Base-by-base conservation (phyloP, 192 early-diverging fungal genomes). In the Coemansia javaensis region DNA sequence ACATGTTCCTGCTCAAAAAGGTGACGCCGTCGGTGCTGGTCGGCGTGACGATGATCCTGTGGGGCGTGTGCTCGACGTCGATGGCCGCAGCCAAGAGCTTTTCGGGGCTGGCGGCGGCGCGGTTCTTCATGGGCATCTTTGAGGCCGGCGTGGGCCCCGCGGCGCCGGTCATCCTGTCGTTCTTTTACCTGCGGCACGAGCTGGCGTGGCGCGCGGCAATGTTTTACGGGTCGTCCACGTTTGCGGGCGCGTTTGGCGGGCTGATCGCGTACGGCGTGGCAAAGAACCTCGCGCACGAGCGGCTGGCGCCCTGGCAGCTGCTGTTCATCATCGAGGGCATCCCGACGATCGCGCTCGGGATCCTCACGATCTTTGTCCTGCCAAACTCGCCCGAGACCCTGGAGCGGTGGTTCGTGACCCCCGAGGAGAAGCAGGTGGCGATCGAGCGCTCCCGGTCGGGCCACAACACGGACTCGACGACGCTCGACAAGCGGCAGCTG, bases 61-160 rank as follows among this genome's bases (percentile, higher is more conserved):
- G 83, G 85, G 90, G 90, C 9, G 64, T 81, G 40, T 69, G 80
- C 49, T 82, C 85, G 32, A 67, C 82, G 5, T 69, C 56, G 2
- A 76, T 85, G 60, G 87, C 84, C 0, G 83, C 80, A 36, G 74
- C 63, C 28, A 53, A 61, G 38, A 61, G 14, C 22, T 52, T 38
- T 34, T 56, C 50, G 16, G 41, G 63, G 7, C 44, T 73, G 7
- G 46, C 63, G 12, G 56, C 66, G 7, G 44, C 69, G 16, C 64
- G 74, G 11, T 75, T 77, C 53, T 62, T 75, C 30, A 72, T 84
- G 51, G 83, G 83, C 14, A 44, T 70, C 4, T 56, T 61, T 36
- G 83, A 87, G 59, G 82, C 85, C 15, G 86, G 89, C 0, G 82
- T 88, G 45, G 79, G 84, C 4, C 86, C 86, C 4, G 89, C 81